A percentile compares a stretch with the other conserved stretches of the same genome.
phyloP scores from a whole-genome alignment of 345 rosid genomes.

The Excoecaria cochinchinensis region DNA sequence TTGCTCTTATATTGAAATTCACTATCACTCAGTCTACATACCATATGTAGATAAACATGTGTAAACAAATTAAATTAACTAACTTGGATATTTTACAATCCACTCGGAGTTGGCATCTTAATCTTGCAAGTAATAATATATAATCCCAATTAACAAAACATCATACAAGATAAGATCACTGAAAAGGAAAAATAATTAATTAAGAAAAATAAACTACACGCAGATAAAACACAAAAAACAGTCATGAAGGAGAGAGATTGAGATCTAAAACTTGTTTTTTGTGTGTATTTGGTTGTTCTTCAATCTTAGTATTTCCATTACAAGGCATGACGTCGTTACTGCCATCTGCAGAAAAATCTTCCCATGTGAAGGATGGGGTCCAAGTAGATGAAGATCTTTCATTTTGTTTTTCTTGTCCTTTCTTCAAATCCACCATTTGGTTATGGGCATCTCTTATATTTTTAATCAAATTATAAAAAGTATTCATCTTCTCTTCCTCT shows the following conservation, averaged over 20 bases:
- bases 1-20: too few relatives aligned
- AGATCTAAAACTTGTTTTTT: conserved; percentile 21
- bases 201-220: not conserved
- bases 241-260: conserved; percentile 28
- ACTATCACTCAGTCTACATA: too few relatives aligned
- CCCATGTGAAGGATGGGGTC: conserved; percentile 19
- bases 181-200: not conserved
- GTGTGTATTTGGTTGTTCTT: conserved; percentile 1
- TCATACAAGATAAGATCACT: not conserved
- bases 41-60: too few relatives aligned
- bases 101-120: too few relatives aligned
- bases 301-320: not conserved
- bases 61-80: too few relatives aligned
- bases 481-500: conserved; percentile 18
- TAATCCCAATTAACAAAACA: too few relatives aligned
- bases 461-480: conserved; percentile 18
- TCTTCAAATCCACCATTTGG: not conserved
- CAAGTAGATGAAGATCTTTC: conserved; percentile 7
- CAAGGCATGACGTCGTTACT: not conserved
- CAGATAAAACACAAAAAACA: too few relatives aligned
- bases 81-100: too few relatives aligned
- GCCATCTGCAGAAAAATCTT: conserved; percentile 14
- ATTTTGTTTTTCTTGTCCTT: not conserved
- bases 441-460: conserved; percentile 13
- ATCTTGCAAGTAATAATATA: too few relatives aligned